phyloP scores from a whole-genome alignment of 108 stramenopile species.

The Fragilaria crotonensis region DNA sequence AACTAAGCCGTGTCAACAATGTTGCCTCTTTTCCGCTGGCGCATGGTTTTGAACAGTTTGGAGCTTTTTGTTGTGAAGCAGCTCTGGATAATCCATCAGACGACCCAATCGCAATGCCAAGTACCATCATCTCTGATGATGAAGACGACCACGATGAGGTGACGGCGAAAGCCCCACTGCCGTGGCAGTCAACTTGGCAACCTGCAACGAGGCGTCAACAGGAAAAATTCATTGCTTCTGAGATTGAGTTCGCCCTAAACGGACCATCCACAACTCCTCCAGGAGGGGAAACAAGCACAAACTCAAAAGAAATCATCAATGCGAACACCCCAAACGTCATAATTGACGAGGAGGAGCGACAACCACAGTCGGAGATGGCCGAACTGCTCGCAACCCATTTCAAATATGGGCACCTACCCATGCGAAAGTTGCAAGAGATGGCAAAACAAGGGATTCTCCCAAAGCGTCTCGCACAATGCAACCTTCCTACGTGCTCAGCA shows the following conservation, averaged over 20 bases:
- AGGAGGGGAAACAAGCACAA: no score
- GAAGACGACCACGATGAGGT: constrained; percentile 1
- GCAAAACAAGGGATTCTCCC: no score
- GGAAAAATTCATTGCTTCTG: no score
- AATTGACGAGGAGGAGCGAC: constrained; percentile 3
- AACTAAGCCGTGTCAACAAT: no score
- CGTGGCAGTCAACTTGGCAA: no score
- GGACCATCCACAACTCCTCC: no score
- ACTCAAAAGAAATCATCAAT: no score
- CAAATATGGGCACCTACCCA: constrained; percentile 15
- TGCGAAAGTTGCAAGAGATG: constrained; percentile 14
- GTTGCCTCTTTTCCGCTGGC: constrained; percentile 12
- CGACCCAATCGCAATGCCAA: not conserved
- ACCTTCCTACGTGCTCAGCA: no score
- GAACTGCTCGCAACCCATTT: constrained; percentile 23
- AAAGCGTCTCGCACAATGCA: no score
- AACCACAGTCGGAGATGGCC: not conserved
- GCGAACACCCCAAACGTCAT: not conserved
- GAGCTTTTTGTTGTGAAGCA: constrained; percentile 10
- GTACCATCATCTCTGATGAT: not conserved
- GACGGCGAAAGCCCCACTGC: not conserved
- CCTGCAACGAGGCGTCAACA: no score
- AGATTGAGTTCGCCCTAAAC: not conserved
- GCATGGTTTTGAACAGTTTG: constrained; percentile 12
- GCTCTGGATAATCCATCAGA: no score